Evolutionary conservation across 192 early-diverging fungal species (phyloP), one percentile per base, ranked within the genome.

Genomic region (Umbelopsis sp.): DNA sequence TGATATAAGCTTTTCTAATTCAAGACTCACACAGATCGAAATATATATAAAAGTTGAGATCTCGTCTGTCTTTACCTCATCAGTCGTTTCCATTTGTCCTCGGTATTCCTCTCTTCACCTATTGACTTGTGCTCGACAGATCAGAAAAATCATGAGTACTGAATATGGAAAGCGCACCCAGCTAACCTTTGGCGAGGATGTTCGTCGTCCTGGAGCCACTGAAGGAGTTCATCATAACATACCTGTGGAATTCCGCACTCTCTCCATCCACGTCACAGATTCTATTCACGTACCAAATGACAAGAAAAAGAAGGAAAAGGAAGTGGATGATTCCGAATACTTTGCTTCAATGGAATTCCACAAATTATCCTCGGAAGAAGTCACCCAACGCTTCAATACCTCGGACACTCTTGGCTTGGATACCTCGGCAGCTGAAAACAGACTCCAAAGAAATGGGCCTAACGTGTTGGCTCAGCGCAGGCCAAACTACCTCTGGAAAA

Each of bases 211-310:
- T 32, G 25, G 11, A 50, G n/a, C 9, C 10, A 4, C 32, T 21
- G 69, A 71, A 43, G 34, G 51, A 20, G 34, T 20, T 22, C 52
- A 71, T 59, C 36, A 54, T 6, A 45, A 71, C 21, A 71, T 77
- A 25, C 81, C 81, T 21, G 79, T 83, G 65, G 77, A 80, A 38
- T 83, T 80, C 49, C 77, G 81, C 11, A 83, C 81, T 20, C 56
- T 83, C 14, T 83, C 81, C 4, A 72, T 83, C 7, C 72, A 80
- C 41, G 78, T 83, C 16, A 80, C 77, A 50, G 77, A 83, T 38
- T 80, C 81, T 32, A 78, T 50, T 45, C 47, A 65, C 8, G 69
- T 54, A 20, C 29, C 59, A n/a, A 66, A 74, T 22, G 53, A 36
- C 49, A 82, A 77, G 38, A 72, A 56, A 31, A 78, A 79, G 22